Conservation (phyloP, 495 filamentous ascomycete genomes). For the Aspergillus homomorphus region DNA sequence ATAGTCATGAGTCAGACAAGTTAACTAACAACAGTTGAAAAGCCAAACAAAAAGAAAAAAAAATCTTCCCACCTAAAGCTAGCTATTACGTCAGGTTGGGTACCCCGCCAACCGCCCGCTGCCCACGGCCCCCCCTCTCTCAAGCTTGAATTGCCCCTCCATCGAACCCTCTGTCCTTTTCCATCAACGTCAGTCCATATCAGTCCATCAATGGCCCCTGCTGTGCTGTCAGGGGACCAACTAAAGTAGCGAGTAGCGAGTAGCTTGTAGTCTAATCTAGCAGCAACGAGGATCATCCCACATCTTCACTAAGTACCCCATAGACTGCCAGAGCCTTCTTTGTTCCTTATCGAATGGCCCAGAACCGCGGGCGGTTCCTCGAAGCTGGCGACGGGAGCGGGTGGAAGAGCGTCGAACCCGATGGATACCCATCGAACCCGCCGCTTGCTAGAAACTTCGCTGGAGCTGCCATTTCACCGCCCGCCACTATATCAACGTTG, state of each 20-base stretch:
- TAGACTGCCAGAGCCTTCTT: not conserved
- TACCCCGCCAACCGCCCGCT: slow-evolving; percentile 18
- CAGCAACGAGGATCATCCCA: not conserved
- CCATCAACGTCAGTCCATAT: too few species aligned
- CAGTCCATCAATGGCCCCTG: too few species aligned
- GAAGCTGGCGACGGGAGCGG: slow-evolving; percentile 16
- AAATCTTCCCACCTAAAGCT: not conserved
- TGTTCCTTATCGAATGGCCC: slow-evolving; percentile 11
- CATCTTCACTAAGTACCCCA: not conserved
- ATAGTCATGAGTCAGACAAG: too few species aligned
- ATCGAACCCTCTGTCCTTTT: not conserved
- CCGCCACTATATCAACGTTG: slow-evolving; percentile 43
- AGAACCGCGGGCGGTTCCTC: slow-evolving; percentile 17
- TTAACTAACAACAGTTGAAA: too few species aligned
- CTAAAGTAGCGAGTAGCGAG: not conserved
- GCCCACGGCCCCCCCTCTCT: not conserved
- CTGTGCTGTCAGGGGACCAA: not conserved
- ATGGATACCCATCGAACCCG: slow-evolving; percentile 43
- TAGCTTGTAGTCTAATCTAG: not conserved
- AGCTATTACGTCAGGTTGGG: slow-evolving; percentile 19
- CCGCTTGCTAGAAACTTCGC: slow-evolving; percentile 45
- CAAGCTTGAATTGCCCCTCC: not conserved
- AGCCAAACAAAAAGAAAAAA: slow-evolving; percentile 4
- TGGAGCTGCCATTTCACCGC: slow-evolving; percentile 40
- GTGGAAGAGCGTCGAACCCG: slow-evolving; percentile 41